Conservation (phyloP, 2,329 filamentous ascomycete species). For the Fusarium virguliforme region DNA sequence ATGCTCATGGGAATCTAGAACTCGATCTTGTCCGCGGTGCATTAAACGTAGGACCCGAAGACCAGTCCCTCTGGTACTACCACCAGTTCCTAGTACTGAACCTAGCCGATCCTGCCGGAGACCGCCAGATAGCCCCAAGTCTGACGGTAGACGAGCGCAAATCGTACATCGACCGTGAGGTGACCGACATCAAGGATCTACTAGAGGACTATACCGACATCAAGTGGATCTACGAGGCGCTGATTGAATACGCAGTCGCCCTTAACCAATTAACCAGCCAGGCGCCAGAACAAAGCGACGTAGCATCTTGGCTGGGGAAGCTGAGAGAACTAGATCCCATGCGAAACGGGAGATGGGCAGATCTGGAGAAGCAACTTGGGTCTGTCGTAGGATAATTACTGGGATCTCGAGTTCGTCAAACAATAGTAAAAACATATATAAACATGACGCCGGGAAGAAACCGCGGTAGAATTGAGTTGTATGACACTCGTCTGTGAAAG, state of each 20-base stretch:
- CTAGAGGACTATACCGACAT: slow-evolving; percentile 71
- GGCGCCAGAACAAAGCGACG: slow-evolving; percentile 59
- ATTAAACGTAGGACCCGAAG: slow-evolving; percentile 90
- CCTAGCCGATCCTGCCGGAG: slow-evolving; percentile 66
- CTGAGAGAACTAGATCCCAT: slow-evolving; percentile 81
- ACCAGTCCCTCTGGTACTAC: slow-evolving; percentile 98
- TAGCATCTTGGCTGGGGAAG: slow-evolving; percentile 74
- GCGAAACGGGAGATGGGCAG: slow-evolving; percentile 81
- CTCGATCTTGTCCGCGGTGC: slow-evolving; percentile 82
- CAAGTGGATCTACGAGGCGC: slow-evolving; percentile 92
- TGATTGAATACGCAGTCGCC: slow-evolving; percentile 80
- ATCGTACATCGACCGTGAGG: slow-evolving; percentile 78
- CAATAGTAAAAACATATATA: background rate
- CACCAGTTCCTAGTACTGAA: slow-evolving; percentile 89
- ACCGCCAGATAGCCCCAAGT: slow-evolving; percentile 75
- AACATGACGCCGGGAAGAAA: background rate
- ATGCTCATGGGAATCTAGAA: slow-evolving; percentile 66
- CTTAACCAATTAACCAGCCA: slow-evolving; percentile 69
- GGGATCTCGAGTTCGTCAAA: background rate
- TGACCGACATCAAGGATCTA: slow-evolving; percentile 80
- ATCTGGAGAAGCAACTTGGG: slow-evolving; percentile 69
- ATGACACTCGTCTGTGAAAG: background rate
- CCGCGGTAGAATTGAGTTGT: slow-evolving; percentile 6
- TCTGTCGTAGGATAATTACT: slow-evolving; percentile 22
- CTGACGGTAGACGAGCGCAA: slow-evolving; percentile 75